Percentiles rank a stretch among this genome's conserved stretches.
These are phyloP conservation scores for Piedraia hortae DNA, from an alignment of 2,329 filamentous ascomycete genomes.

Conservation along the genomic window DNA sequence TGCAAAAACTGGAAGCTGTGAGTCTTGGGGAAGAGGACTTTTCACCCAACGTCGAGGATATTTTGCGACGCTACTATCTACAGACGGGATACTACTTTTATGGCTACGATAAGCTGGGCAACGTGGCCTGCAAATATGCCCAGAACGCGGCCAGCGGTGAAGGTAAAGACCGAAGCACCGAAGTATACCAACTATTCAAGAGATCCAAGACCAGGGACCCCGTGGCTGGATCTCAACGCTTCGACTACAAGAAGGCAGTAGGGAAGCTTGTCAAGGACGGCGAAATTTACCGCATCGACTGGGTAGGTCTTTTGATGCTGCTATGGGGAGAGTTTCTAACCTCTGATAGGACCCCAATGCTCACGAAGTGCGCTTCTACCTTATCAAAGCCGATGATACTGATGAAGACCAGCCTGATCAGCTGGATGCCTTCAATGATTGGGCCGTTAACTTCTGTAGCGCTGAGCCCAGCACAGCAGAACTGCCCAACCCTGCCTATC, in stretches of 20 bases:
- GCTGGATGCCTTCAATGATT: too few relatives aligned
- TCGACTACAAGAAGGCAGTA: conserved; percentile 69
- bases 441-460: too few relatives aligned
- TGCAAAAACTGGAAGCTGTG: conserved; percentile 65
- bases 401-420: too few relatives aligned
- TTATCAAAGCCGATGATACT: conserved; percentile 65
- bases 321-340: not conserved
- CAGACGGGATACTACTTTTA: conserved; percentile 82
- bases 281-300: conserved; percentile 71
- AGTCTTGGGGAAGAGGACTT: conserved; percentile 62
- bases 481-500: too few relatives aligned
- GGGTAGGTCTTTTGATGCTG: conserved; percentile 35
- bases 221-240: conserved; percentile 71
- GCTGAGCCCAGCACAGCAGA: too few relatives aligned
- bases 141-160: conserved; percentile 64
- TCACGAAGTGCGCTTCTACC: conserved; percentile 43
- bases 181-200: conserved; percentile 70
- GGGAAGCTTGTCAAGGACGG: conserved; percentile 82
- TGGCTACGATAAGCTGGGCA: conserved; percentile 68
- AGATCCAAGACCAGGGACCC: conserved; percentile 55
- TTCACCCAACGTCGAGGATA: conserved; percentile 51
- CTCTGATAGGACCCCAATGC: conserved; percentile 10
- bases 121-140: conserved; percentile 53
- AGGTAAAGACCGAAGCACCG: conserved; percentile 70
- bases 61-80: conserved; percentile 73